Base-by-base conservation (phyloP, 371 early-diverging fungal species). In the Apophysomyces variabilis region DNA sequence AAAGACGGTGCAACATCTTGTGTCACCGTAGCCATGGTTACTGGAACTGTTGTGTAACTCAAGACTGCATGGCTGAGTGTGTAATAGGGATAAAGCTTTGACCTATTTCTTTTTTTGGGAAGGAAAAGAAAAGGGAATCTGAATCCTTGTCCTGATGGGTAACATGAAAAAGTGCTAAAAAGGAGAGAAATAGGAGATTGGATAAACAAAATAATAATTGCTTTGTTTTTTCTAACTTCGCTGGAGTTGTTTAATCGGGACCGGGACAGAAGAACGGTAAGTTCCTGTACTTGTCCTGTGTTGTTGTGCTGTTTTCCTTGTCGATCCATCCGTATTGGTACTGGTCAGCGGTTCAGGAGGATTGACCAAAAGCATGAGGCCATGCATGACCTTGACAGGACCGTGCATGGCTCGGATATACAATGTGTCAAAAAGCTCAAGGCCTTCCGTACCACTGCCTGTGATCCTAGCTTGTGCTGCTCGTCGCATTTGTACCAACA, bases 401-500 rank as follows among this genome's bases (percentile, higher is more conserved):
- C 62, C 44, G 26, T 67, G 67, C 16, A 67, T 60, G 8, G 62
- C 62, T 7, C 60, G 45, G 58, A 61, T 39, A 5, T 62, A 39
- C 1, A 62, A 38, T 21, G 50, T 39, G 44, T 67, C 67, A 26
- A 60, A 62, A 5, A 50, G 5, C 54, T 50, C 54, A 4, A 58
- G 18, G n/a, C 38, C 38, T 13, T 50, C 57, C 37, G 57, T 39
- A 64, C 35, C 36, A 35, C 37, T 47, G n/a, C 56, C n/a, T 50
- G 21, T 41, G 41, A 41, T 5, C 41, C 13, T 41, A 41, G 5
- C 41, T 41, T 41, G 57, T 5, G 54, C 38, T 21, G 38, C 38
- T n/a, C 63, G 60, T 16, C 69, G 69, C 69, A 68, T 68, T 4
- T 54, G 45, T 12, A 68, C 63, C 21, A 68, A 16, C 8, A 56